A percentile compares a stretch with the other conserved stretches of the same genome.
These are phyloP conservation scores for Pichia paraexigua DNA, from an alignment of 805 yeast species.

Conservation along the genomic window DNA sequence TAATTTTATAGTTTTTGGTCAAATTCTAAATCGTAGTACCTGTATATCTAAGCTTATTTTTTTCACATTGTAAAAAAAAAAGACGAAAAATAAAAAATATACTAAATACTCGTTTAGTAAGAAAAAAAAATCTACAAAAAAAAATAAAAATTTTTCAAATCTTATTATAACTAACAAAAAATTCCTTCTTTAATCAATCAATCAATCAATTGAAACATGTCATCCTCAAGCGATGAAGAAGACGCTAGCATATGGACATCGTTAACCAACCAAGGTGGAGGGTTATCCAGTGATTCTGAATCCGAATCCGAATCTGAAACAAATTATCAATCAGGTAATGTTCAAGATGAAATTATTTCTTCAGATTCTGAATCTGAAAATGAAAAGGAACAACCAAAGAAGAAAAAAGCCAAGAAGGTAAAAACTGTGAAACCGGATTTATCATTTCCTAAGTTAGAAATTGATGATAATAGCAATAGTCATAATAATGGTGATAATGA, in stretches of 20 bases:
- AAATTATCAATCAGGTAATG: slow-evolving; percentile 17
- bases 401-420: slow-evolving; percentile 4
- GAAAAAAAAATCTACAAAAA: background rate
- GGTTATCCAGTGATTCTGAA: background rate
- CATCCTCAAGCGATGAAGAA: slow-evolving; percentile 15
- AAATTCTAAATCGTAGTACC: too few relatives aligned
- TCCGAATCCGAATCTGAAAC: slow-evolving; percentile 1
- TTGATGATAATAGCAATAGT: slow-evolving; percentile 35
- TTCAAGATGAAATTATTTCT: slow-evolving; percentile 47
- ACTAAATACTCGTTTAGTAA: background rate
- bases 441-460: slow-evolving; percentile 35
- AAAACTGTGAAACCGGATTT: slow-evolving; percentile 5
- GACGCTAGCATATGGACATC: slow-evolving; percentile 56
- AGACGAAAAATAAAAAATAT: too few relatives aligned
- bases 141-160: slow-evolving; percentile 3
- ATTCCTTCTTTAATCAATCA: background rate
- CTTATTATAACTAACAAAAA: background rate
- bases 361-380: slow-evolving; percentile 26
- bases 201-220: background rate
- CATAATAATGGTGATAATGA: slow-evolving; percentile 2
- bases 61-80: too few relatives aligned
- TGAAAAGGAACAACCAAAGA: slow-evolving; percentile 12
- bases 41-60: too few relatives aligned
- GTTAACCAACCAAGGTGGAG: slow-evolving; percentile 21
- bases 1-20: too few relatives aligned